These are phyloP conservation scores for Hypoxylon subgilvum DNA, from an alignment of 495 filamentous ascomycete species.

Conservation along the genomic window DNA sequence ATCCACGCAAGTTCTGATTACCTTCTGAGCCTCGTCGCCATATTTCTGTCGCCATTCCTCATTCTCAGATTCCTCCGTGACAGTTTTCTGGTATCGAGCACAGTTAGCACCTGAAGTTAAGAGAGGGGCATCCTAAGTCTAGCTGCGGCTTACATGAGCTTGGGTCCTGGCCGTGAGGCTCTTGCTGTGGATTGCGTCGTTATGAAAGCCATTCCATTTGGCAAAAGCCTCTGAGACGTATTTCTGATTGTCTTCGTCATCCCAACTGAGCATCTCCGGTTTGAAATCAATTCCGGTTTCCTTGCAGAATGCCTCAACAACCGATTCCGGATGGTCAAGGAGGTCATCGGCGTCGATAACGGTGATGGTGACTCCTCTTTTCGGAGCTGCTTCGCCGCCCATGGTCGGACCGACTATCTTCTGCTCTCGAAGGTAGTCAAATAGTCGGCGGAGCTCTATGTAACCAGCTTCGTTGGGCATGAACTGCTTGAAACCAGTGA, in stretches of 20 bases:
- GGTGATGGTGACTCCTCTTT: constrained; percentile 63
- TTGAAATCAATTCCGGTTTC: constrained; percentile 75
- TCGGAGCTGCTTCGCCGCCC: constrained; percentile 49
- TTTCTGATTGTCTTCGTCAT: constrained; percentile 68
- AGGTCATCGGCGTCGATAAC: constrained; percentile 96
- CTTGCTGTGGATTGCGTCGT: constrained; percentile 84
- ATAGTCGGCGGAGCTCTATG: constrained; percentile 78
- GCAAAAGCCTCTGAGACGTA: constrained; percentile 74
- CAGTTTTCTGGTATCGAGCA: constrained; percentile 40
- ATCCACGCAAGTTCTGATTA: constrained; percentile 78
- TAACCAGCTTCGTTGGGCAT: constrained; percentile 88
- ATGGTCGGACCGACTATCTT: constrained; percentile 68
- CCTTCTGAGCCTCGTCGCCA: constrained; percentile 73
- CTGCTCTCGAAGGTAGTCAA: constrained; percentile 75
- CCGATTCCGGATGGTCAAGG: constrained; percentile 76
- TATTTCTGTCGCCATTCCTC: constrained; percentile 82
- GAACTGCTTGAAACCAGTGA: constrained; percentile 88
- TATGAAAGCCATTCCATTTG: constrained; percentile 97
- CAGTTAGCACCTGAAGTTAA: background rate
- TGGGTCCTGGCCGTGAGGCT: constrained; percentile 68
- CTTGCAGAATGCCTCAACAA: constrained; percentile 77
- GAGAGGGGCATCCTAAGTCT: background rate
- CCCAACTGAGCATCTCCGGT: constrained; percentile 81
- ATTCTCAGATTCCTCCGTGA: constrained; percentile 67
- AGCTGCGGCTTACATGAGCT: constrained; percentile 65